Percentiles rank a stretch among this genome's conserved stretches.
These are phyloP conservation scores for Chaetomium cochliodes DNA, from an alignment of 495 filamentous ascomycete species.

Conservation along the genomic window DNA sequence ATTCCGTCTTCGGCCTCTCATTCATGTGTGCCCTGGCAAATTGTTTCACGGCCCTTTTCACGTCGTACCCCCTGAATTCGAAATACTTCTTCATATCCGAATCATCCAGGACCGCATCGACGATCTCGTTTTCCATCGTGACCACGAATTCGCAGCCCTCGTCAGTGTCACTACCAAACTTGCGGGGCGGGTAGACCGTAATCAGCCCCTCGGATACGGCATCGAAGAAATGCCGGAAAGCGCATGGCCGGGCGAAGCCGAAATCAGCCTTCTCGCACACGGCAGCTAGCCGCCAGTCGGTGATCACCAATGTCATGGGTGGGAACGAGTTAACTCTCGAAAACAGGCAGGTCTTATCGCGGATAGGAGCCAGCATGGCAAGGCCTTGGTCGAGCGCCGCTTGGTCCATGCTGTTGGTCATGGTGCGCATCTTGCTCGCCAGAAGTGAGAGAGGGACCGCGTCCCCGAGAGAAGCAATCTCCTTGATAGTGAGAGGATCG, in stretches of 20 bases:
- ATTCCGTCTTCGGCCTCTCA: background rate
- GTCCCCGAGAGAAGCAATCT: slow-evolving; percentile 33
- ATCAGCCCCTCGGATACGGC: slow-evolving; percentile 32
- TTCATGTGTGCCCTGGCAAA: background rate
- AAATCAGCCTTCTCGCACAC: slow-evolving; percentile 32
- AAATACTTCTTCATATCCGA: slow-evolving; percentile 42
- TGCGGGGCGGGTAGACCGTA: slow-evolving; percentile 35
- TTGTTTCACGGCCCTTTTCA: background rate
- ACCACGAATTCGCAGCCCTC: slow-evolving; percentile 49
- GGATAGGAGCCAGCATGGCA: slow-evolving; percentile 35
- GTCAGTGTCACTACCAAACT: slow-evolving; percentile 29
- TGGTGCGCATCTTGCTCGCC: slow-evolving; percentile 40
- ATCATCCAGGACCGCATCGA: slow-evolving; percentile 39
- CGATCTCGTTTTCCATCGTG: slow-evolving; percentile 40
- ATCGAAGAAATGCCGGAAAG: slow-evolving; percentile 33
- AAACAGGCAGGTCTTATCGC: slow-evolving; percentile 40
- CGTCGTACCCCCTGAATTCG: slow-evolving; percentile 41
- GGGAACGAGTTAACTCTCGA: slow-evolving; percentile 34
- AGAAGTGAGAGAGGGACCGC: slow-evolving; percentile 38
- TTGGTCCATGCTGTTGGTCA: slow-evolving; percentile 41
- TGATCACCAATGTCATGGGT: slow-evolving; percentile 31
- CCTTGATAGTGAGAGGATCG: slow-evolving; percentile 30
- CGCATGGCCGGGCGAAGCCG: slow-evolving; percentile 34
- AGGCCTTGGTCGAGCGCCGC: slow-evolving; percentile 33
- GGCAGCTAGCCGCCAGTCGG: slow-evolving; percentile 37